Evolutionary conservation across 2,329 filamentous ascomycete genomes (phyloP).

Genomic region (Penicillium sclerotigenum): DNA sequence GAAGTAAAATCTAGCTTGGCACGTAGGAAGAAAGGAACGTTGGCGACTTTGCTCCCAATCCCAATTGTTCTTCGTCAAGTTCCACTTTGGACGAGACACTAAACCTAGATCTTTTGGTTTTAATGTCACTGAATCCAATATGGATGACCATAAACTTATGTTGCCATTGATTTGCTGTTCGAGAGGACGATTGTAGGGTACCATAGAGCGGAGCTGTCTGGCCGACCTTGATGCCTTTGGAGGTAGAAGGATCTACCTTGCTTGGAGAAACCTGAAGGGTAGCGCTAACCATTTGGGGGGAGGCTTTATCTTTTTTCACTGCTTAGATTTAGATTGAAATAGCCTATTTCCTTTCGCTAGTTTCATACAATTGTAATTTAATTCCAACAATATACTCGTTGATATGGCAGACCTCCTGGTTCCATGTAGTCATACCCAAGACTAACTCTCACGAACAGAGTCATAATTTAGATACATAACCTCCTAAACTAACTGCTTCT

Average conservation of each 20-base stretch:
- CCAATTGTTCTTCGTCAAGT: background rate
- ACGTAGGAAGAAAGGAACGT: background rate
- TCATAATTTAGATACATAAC: no score
- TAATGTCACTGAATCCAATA: background rate
- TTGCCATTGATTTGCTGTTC: background rate
- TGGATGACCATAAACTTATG: background rate
- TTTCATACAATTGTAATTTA: no score
- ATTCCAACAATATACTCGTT: no score
- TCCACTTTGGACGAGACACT: background rate
- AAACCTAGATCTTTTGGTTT: background rate
- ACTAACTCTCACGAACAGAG: no score
- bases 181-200: background rate
- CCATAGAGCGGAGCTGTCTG: background rate
- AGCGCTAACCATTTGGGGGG: background rate
- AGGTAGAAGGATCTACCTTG: background rate
- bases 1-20: background rate
- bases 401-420: no score
- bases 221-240: background rate
- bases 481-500: no score
- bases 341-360: no score
- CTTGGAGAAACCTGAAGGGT: background rate
- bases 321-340: no score
- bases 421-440: no score
- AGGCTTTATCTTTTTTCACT: no score
- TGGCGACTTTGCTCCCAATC: background rate